Evolutionary conservation across 75 land plant genomes (phyloP).

Genomic region (Ceratopteris richardii): DNA sequence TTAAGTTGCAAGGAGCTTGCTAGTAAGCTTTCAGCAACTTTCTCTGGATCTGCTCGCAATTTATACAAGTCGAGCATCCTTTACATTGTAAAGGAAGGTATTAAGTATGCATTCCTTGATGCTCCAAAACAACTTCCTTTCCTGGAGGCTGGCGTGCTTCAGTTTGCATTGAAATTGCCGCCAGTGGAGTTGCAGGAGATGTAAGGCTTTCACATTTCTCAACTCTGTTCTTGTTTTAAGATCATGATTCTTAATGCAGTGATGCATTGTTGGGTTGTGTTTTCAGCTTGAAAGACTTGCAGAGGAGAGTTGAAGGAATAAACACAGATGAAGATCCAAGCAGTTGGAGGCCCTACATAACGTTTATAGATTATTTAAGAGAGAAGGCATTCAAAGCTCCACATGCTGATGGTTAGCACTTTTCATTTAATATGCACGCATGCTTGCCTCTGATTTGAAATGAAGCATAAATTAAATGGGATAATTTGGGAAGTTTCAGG

Average conservation of each 20-base stretch:
- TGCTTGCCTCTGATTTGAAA: background rate
- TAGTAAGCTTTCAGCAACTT: slow-evolving; percentile 62
- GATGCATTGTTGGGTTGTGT: background rate
- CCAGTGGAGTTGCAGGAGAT: slow-evolving; percentile 59
- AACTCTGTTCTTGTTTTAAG: no score
- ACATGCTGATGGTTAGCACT: slow-evolving; percentile 41
- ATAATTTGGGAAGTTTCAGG: no score
- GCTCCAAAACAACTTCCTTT: slow-evolving; percentile 75
- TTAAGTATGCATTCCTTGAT: slow-evolving; percentile 66
- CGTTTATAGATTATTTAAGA: slow-evolving; percentile 54
- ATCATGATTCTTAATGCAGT: no score
- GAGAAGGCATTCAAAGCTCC: slow-evolving; percentile 74
- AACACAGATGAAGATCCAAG: slow-evolving; percentile 89
- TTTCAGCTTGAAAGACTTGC: slow-evolving; percentile 43
- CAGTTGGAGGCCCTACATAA: slow-evolving; percentile 77
- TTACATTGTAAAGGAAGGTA: slow-evolving; percentile 66
- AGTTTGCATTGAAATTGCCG: slow-evolving; percentile 72
- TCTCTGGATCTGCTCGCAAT: slow-evolving; percentile 70
- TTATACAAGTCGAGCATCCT: slow-evolving; percentile 63
- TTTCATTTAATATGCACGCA: background rate
- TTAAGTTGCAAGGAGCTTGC: slow-evolving; percentile 72
- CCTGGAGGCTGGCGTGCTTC: slow-evolving; percentile 70
- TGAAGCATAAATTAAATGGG: no score
- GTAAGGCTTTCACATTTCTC: slow-evolving; percentile 28
- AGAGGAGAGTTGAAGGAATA: slow-evolving; percentile 45